A percentile compares a stretch with the other conserved stretches of the same genome.
These are phyloP conservation scores for Terana coerulea DNA, from an alignment of 768 basidiomycete genomes.

Conservation along the genomic window DNA sequence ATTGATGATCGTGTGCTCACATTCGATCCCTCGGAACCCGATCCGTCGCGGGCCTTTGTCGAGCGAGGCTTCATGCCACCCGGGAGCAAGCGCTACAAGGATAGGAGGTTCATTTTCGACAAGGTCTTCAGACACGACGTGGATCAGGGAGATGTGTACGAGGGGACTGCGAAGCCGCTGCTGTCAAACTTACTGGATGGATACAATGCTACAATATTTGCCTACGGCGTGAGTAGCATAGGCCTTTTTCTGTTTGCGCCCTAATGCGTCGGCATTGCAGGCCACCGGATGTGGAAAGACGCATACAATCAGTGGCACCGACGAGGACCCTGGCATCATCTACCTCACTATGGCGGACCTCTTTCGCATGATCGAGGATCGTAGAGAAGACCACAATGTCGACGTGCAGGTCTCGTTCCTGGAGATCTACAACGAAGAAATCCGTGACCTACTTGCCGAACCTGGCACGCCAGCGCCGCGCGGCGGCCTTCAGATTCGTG, in stretches of 20 bases:
- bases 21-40: slow-evolving; percentile 93
- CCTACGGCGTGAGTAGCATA: slow-evolving; percentile 79
- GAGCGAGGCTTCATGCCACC: slow-evolving; percentile 84
- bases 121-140: slow-evolving; percentile 82
- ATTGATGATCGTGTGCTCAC: slow-evolving; percentile 93
- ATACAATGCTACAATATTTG: slow-evolving; percentile 96
- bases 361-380: slow-evolving; percentile 88
- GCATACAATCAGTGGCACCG: slow-evolving; percentile 95
- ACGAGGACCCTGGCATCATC: slow-evolving; percentile 86
- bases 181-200: slow-evolving; percentile 86
- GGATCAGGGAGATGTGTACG: slow-evolving; percentile 84
- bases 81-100: slow-evolving; percentile 92
- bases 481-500: slow-evolving; percentile 89
- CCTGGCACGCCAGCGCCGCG: slow-evolving; percentile 58
- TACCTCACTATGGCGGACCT: slow-evolving; percentile 97
- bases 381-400: slow-evolving; percentile 77
- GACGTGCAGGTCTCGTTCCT: slow-evolving; percentile 93
- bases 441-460: slow-evolving; percentile 89
- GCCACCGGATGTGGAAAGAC: slow-evolving; percentile 99
- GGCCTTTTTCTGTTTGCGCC: not conserved
- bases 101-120: slow-evolving; percentile 97
- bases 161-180: slow-evolving; percentile 80
- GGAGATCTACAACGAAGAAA: slow-evolving; percentile 99
- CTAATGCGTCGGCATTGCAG: slow-evolving; percentile 38
- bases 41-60: slow-evolving; percentile 72